Conservation (phyloP, 2,329 filamentous ascomycete genomes). For the Nigrospora oryzae region DNA sequence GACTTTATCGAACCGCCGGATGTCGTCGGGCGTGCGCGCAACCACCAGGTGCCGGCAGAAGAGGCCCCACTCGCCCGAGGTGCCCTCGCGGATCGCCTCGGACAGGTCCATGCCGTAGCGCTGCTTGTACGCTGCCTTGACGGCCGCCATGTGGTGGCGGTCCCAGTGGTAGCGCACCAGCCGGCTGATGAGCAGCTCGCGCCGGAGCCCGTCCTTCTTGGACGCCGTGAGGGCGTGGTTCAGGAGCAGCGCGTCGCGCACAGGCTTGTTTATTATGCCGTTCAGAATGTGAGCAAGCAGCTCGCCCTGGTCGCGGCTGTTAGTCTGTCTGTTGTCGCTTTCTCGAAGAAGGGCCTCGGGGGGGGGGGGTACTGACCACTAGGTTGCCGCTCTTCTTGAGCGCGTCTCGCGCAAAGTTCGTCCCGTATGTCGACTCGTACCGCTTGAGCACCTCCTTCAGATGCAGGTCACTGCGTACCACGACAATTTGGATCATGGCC, state of each 20-base stretch:
- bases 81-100: constrained; percentile 70
- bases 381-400: constrained; percentile 85
- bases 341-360: not conserved
- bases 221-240: constrained; percentile 80
- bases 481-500: constrained; percentile 77
- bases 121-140: constrained; percentile 73
- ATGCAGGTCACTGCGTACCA: constrained; percentile 73
- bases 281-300: constrained; percentile 92
- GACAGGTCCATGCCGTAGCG: constrained; percentile 70
- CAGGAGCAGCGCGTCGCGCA: constrained; percentile 83
- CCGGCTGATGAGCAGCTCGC: constrained; percentile 80
- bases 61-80: constrained; percentile 65
- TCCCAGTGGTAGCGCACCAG: constrained; percentile 93
- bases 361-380: constrained; percentile 56
- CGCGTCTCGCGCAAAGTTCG: constrained; percentile 83
- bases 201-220: constrained; percentile 61
- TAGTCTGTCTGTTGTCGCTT: not conserved
- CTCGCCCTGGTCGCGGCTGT: constrained; percentile 61
- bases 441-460: constrained; percentile 68
- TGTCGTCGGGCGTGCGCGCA: constrained; percentile 49
- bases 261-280: constrained; percentile 90
- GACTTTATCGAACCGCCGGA: constrained; percentile 41
- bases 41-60: constrained; percentile 68
- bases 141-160: constrained; percentile 64
- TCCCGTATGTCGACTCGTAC: constrained; percentile 65